Evolutionary conservation across 2,329 filamentous ascomycete species (phyloP), one percentile per base, ranked within the genome.

Genomic region (Claviceps quebecensis): DNA sequence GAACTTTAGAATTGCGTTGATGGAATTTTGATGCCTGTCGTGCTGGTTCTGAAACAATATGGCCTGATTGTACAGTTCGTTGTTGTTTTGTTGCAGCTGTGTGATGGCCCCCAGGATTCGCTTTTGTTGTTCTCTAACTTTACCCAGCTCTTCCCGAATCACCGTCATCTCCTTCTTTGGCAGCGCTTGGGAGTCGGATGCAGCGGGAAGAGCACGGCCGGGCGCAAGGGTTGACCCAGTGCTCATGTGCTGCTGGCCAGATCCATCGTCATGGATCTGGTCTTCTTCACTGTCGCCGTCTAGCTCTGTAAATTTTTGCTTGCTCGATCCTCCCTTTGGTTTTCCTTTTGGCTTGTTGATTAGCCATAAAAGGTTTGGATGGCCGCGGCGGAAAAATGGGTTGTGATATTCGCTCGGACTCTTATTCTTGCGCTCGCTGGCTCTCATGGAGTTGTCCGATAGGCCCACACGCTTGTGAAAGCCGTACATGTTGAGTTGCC

Each of bases 381-480:
- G 84, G 4, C 90, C 91, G 45, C 89, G 86, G 59, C 89, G 87
- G 69, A 98, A 98, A 69, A 90, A 98, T 9, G 88, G 88, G 65
- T 98, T 96, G 59, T 87, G 90, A 66, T 98, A 98, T 73, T 97
- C 93, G 75, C 90, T 97, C 0, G 93, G 93, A 53, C 89, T 95
- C 71, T 98, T 98, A 65, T 91, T 91, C 66, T 96, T 95, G 55
- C 90, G 84, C 70, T 97, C 93, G 64, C 90, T 96, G 5, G 94
- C 90, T 58, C 93, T 86, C 86, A 98, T 94, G 0, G 90, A 96
- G 64, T 96, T 96, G 67, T 98, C 93, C 4, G 90, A 95, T 17
- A 98, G 76, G 4, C 87, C 87, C 4, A 93, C 87, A 43, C 87
- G 84, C 73, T 98, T 98, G 74, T 98, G 93, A 62, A 98, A 98